Percentiles rank a stretch among this genome's conserved stretches.
phyloP scores from a whole-genome alignment of 805 yeast genomes.

The Monosporozyma yasuniensis region DNA sequence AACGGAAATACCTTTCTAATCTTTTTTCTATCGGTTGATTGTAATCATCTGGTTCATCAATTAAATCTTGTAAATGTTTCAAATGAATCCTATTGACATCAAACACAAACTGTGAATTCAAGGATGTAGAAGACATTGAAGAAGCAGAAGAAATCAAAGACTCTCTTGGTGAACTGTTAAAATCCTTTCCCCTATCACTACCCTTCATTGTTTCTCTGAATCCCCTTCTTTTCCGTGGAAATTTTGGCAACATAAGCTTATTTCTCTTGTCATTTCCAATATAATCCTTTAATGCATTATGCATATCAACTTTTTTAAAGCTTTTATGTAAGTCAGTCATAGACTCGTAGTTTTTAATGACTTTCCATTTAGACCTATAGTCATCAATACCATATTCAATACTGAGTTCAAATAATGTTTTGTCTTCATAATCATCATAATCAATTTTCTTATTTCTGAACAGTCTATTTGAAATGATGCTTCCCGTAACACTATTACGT shows the following conservation, averaged over 20 bases:
- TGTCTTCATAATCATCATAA: slow-evolving; percentile 26
- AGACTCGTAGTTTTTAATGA: slow-evolving; percentile 64
- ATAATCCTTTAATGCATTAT: slow-evolving; percentile 26
- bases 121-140: slow-evolving; percentile 2
- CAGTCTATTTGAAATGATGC: neutral
- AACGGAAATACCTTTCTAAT: slow-evolving; percentile 60
- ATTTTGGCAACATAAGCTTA: slow-evolving; percentile 23
- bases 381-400: slow-evolving; percentile 87
- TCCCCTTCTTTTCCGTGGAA: slow-evolving; percentile 13
- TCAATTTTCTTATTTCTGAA: slow-evolving; percentile 16
- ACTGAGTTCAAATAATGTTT: slow-evolving; percentile 44
- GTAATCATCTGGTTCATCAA: slow-evolving; percentile 21
- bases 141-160: slow-evolving; percentile 1
- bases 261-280: slow-evolving; percentile 18
- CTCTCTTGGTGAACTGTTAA: neutral
- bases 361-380: slow-evolving; percentile 69
- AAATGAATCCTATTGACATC: slow-evolving; percentile 15
- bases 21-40: slow-evolving; percentile 24
- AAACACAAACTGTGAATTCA: slow-evolving; percentile 6
- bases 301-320: slow-evolving; percentile 44
- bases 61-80: slow-evolving; percentile 25
- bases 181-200: slow-evolving; percentile 1
- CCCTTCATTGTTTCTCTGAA: neutral
- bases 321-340: slow-evolving; percentile 61
- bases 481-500: neutral